Base-by-base conservation (phyloP, 2,329 filamentous ascomycete species). In the Elsinoe fawcettii region DNA sequence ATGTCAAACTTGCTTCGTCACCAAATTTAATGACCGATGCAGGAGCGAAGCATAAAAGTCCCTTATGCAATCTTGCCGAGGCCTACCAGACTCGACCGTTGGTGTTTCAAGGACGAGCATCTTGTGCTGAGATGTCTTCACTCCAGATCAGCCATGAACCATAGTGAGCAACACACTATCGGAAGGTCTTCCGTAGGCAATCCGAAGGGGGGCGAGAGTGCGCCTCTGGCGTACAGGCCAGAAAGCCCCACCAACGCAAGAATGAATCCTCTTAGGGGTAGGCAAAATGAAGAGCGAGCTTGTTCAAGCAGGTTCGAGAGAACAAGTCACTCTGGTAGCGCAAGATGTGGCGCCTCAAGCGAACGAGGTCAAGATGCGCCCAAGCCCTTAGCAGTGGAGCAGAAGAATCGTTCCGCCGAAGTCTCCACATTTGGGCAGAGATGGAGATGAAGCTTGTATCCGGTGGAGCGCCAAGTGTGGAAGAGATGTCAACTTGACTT, bases 1-100 rank as follows among this genome's bases (percentile, higher is more conserved):
- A 51, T 51, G 46, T 51, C 25, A 51, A 51, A 32, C 25, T 51
- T 32, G 46, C 46, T 32, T 18, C 9, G 46, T 32, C 25, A 34
- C 30, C 46, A 22, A 44, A 51, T 32, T 32, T 8, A 11, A 18
- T 51, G 46, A 51, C 25, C 11, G 16, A 34, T 20, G 25, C 16
- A 25, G 4, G 25, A 46, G 12, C 20, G 41, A 14, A 27, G 41
- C 41, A 46, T 46, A 9, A 30, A 46, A 46, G 9, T 46, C 16
- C 14, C 12, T n/a, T 32, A 9, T 51, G 46, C 25, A 34, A 25
- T n/a, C n/a, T 18, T 51, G 27, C 46, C 25, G 46, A 51, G 46
- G 46, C 18, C 27, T 32, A 14, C 27, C 46, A 34, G 11, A 34
- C 12, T 51, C 46, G 46, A 34, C 30, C 14, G 46, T 18, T 34